These are phyloP conservation scores for Sungouiozyma ichnusensis DNA, from an alignment of 805 yeast genomes.

Conservation along the genomic window DNA sequence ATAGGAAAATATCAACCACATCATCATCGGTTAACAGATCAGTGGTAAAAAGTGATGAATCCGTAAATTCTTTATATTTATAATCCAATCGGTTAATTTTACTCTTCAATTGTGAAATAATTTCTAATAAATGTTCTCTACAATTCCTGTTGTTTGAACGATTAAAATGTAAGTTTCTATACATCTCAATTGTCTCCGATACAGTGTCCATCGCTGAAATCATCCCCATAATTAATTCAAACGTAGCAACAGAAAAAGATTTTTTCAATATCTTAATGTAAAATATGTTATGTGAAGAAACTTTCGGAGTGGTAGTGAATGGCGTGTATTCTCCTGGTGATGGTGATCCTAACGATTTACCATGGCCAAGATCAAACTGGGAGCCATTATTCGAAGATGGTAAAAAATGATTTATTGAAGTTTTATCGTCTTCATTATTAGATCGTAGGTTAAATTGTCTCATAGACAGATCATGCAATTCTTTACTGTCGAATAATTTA, in stretches of 20 bases:
- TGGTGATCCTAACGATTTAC: not conserved
- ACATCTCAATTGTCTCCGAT: conserved; percentile 10
- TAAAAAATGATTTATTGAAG: not conserved
- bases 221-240: conserved; percentile 27
- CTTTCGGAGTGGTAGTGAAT: conserved; percentile 4
- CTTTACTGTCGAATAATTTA: conserved; percentile 14
- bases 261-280: conserved; percentile 27
- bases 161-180: not conserved
- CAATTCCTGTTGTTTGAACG: conserved; percentile 3
- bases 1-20: conserved; percentile 31
- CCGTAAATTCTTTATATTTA: conserved; percentile 29
- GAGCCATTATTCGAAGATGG: not conserved
- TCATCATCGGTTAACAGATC: conserved; percentile 29
- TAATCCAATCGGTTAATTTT: conserved; percentile 27
- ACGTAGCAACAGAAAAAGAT: conserved; percentile 24
- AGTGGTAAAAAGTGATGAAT: conserved; percentile 28
- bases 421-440: not conserved
- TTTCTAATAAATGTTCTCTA: conserved; percentile 9
- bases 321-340: conserved; percentile 25
- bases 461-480: conserved; percentile 11
- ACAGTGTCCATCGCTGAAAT: conserved; percentile 20
- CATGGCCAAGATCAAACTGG: not conserved
- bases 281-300: conserved; percentile 9
- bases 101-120: conserved; percentile 14
- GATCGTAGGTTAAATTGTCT: not conserved